These are phyloP conservation scores for Penicillium nordicum DNA, from an alignment of 2,329 filamentous ascomycete species.

Conservation along the genomic window DNA sequence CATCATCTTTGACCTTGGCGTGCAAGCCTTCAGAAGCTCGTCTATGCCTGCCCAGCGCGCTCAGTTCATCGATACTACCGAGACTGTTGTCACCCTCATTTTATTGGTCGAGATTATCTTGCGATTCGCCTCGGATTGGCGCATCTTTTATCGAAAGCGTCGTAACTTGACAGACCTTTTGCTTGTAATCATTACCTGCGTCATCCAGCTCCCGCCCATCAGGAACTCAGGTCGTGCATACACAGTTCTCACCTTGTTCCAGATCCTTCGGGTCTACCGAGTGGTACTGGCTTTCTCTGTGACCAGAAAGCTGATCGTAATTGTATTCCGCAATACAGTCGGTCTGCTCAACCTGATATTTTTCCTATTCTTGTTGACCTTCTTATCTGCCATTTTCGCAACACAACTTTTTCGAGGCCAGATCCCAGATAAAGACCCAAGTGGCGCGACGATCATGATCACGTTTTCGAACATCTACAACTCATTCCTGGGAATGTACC, in stretches of 20 bases:
- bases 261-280: slow-evolving; percentile 87
- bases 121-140: slow-evolving; percentile 75
- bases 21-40: slow-evolving; percentile 73
- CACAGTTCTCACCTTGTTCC: slow-evolving; percentile 86
- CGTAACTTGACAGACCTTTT: slow-evolving; percentile 77
- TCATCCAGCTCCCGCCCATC: slow-evolving; percentile 83
- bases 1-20: slow-evolving; percentile 76
- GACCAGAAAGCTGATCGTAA: slow-evolving; percentile 76
- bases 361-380: slow-evolving; percentile 94
- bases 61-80: slow-evolving; percentile 66
- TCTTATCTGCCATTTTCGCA: slow-evolving; percentile 88
- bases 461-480: slow-evolving; percentile 92
- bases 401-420: slow-evolving; percentile 89
- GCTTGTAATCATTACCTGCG: slow-evolving; percentile 73
- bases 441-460: slow-evolving; percentile 63
- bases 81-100: slow-evolving; percentile 72
- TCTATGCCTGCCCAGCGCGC: slow-evolving; percentile 63
- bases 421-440: slow-evolving; percentile 61
- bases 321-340: slow-evolving; percentile 84
- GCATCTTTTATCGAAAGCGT: slow-evolving; percentile 69
- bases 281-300: slow-evolving; percentile 85
- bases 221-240: slow-evolving; percentile 69
- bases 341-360: slow-evolving; percentile 94
- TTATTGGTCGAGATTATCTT: slow-evolving; percentile 79
- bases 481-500: slow-evolving; percentile 96